Evolutionary conservation across 371 early-diverging fungal species (phyloP), one percentile per base, ranked within the genome.

Genomic region (Smittium mucronatum): DNA sequence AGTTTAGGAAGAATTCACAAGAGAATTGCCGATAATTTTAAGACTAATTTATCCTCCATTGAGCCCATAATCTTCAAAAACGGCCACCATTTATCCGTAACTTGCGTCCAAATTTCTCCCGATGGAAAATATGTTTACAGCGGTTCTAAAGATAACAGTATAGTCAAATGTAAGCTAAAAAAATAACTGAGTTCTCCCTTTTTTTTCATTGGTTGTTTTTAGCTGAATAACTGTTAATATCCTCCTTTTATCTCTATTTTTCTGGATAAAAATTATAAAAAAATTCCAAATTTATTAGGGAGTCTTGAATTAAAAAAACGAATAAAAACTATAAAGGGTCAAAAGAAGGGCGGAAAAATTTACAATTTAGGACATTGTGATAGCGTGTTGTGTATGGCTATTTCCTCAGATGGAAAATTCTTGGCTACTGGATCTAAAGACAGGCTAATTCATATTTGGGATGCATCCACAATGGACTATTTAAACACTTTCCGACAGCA

Each of bases 391-490:
- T 83, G 85, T 26, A 73, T 95, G 34, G 97, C 93, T 1, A 80
- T 89, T 29, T 90, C 90, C 73, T 81, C 83, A 61, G 97, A 96
- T 74, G 87, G 87, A 35, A 77, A 88, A 75, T 95, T 85, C 73
- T 75, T 98, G 76, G 91, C 87, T 60, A 80, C 84, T 64, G 97
- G 94, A 68, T 95, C 97, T 30, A 81, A 81, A 36, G 98, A 98
- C 73, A 89, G 91, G 69, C 75, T 81, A n/a, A 90, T 98, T 67
- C 87, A 92, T 75, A 84, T 97, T 2, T 98, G 97, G 97, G 88
- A 90, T 2, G 85, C 89, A 28, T 76, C 74, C 47, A 90, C 90
- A 25, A 78, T 91, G 77, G 80, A 79, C 67, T 88, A 86, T 69
- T 67, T 92, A 60, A 79, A 75, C n/a, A 79, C 78, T 63, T 95